Conservation (phyloP, 306 rosid species). For the Malus domestica region DNA sequence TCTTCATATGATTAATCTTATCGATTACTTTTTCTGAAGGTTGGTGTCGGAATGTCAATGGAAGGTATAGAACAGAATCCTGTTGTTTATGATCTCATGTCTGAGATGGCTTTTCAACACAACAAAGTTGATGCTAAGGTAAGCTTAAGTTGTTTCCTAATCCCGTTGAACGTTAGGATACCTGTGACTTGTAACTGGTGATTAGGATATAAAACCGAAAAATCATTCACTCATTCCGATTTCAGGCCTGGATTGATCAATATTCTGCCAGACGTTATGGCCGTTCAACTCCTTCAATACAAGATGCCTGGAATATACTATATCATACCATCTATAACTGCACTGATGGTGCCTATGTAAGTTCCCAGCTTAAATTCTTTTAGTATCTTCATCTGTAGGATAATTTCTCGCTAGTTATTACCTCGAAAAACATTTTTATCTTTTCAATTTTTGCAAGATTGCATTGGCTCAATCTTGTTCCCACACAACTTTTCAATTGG, state of each 20-base stretch:
- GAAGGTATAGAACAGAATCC: conserved; percentile 95
- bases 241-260: conserved; percentile 68
- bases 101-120: conserved; percentile 80
- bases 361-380: conserved; percentile 13
- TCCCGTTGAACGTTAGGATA: neutral
- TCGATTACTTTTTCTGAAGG: conserved; percentile 30
- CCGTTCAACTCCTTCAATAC: conserved; percentile 48
- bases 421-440: neutral
- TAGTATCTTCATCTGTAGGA: neutral
- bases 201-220: neutral
- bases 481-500: too few relatives aligned
- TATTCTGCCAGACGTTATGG: conserved; percentile 80
- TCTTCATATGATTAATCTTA: neutral
- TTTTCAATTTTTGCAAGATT: neutral
- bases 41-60: conserved; percentile 94
- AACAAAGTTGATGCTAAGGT: conserved; percentile 68
- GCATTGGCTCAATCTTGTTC: too few relatives aligned
- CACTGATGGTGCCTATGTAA: conserved; percentile 85
- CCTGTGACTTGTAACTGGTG: neutral
- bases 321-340: conserved; percentile 78
- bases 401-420: neutral
- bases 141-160: neutral
- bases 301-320: conserved; percentile 71
- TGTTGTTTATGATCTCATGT: conserved; percentile 78
- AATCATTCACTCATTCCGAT: conserved; percentile 2